A percentile compares a stretch with the other conserved stretches of the same genome.
Conservation (phyloP, 2,329 filamentous ascomycete genomes). For the Penicillium concentricum region DNA sequence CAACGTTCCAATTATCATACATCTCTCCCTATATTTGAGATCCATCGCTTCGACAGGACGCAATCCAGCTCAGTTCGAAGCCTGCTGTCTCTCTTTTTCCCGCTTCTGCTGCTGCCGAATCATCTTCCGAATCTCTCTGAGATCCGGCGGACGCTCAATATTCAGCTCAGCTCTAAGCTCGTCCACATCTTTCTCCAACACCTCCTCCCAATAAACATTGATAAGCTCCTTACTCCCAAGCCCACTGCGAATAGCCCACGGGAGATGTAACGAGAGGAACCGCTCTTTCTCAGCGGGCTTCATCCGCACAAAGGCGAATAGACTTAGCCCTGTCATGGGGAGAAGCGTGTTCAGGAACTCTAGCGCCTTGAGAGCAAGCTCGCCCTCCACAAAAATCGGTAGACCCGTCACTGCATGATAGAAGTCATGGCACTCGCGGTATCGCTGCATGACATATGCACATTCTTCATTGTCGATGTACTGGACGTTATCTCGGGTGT, state of each 20-base stretch:
- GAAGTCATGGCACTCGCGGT: constrained; percentile 96
- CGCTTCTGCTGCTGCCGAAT: constrained; percentile 68
- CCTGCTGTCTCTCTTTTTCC: constrained; percentile 52
- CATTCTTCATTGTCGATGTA: constrained; percentile 96
- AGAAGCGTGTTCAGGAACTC: constrained; percentile 93
- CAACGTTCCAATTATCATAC: constrained; percentile 18
- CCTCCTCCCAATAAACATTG: constrained; percentile 97
- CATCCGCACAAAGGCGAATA: constrained; percentile 67
- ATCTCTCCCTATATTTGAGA: constrained; percentile 1
- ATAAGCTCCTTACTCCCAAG: constrained; percentile 75
- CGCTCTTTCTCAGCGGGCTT: constrained; percentile 63
- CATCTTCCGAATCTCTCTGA: constrained; percentile 71
- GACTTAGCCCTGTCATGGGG: constrained; percentile 88
- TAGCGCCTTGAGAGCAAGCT: constrained; percentile 96
- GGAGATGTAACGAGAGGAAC: constrained; percentile 67
- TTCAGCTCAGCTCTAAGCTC: constrained; percentile 72
- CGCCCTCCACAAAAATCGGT: constrained; percentile 89
- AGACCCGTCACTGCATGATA: constrained; percentile 93
- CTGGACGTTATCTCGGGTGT: constrained; percentile 76
- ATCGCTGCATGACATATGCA: constrained; percentile 97
- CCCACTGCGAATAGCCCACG: constrained; percentile 89
- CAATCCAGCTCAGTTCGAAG: constrained; percentile 6
- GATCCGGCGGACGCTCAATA: constrained; percentile 84
- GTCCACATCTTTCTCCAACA: constrained; percentile 78
- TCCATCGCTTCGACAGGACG: neutral